These are phyloP conservation scores for Metarhizium brunneum DNA, from an alignment of 2,329 filamentous ascomycete species.

Conservation along the genomic window DNA sequence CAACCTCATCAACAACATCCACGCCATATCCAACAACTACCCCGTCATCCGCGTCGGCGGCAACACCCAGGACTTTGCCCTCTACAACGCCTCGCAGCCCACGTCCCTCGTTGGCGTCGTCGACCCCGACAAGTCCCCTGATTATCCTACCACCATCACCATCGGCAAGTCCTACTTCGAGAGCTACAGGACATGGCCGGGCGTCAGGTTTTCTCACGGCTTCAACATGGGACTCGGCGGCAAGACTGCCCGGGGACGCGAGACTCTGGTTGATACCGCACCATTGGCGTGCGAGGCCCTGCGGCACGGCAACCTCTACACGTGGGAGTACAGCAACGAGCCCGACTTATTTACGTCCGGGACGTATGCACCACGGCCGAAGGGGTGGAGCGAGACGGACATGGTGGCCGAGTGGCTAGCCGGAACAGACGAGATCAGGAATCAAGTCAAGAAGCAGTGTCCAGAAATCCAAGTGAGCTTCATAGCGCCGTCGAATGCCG, in stretches of 20 bases:
- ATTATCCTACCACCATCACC: slow-evolving; percentile 51
- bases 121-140: slow-evolving; percentile 37
- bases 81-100: slow-evolving; percentile 45
- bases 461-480: slow-evolving; percentile 34
- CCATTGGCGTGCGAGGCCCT: slow-evolving; percentile 49
- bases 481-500: slow-evolving; percentile 45
- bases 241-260: slow-evolving; percentile 40
- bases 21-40: slow-evolving; percentile 42
- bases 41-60: slow-evolving; percentile 55
- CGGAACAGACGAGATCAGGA: slow-evolving; percentile 39
- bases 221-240: slow-evolving; percentile 48
- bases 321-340: slow-evolving; percentile 48
- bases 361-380: slow-evolving; percentile 41
- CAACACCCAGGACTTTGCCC: slow-evolving; percentile 58
- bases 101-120: slow-evolving; percentile 43
- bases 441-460: slow-evolving; percentile 36
- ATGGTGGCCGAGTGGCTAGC: slow-evolving; percentile 51
- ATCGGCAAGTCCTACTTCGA: slow-evolving; percentile 56
- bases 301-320: slow-evolving; percentile 36
- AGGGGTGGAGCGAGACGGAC: slow-evolving; percentile 41
- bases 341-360: slow-evolving; percentile 44
- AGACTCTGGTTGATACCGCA: slow-evolving; percentile 44
- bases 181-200: slow-evolving; percentile 48
- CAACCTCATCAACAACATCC: slow-evolving; percentile 49
- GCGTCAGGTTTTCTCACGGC: slow-evolving; percentile 48